phyloP scores from a whole-genome alignment of 352 stramenopile species.

The Phytopythium sindhum region DNA sequence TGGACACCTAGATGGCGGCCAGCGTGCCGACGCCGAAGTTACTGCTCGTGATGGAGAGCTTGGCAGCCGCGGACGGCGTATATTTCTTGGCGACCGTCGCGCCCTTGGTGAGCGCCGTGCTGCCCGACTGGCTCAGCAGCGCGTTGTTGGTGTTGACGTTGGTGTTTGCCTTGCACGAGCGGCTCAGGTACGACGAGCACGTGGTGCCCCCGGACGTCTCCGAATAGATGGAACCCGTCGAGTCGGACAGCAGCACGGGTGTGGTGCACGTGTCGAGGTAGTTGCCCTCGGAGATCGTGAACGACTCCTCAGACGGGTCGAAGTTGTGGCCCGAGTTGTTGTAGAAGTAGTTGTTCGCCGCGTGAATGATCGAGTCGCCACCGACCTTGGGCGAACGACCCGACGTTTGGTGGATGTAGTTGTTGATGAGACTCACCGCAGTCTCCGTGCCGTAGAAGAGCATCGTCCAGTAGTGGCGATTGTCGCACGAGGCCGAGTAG shows the following conservation, averaged over 20 bases:
- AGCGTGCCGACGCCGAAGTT: conserved; percentile 27
- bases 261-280: conserved; percentile 26
- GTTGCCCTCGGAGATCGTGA: conserved; percentile 21
- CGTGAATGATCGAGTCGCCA: conserved; percentile 19
- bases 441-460: conserved; percentile 37
- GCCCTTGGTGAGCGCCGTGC: conserved; percentile 16
- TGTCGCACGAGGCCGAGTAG: conserved; percentile 37
- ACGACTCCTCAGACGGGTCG: conserved; percentile 15
- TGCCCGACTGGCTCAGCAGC: conserved; percentile 14
- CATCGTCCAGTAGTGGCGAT: conserved; percentile 48
- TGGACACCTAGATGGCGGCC: conserved; percentile 8
- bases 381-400: conserved; percentile 28
- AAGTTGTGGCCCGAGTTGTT: conserved; percentile 17
- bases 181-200: conserved; percentile 17
- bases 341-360: conserved; percentile 27
- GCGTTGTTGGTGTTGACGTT: conserved; percentile 19
- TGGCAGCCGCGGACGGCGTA: conserved; percentile 12
- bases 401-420: conserved; percentile 33
- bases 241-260: conserved; percentile 13
- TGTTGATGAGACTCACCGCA: conserved; percentile 27
- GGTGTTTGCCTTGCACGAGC: conserved; percentile 12
- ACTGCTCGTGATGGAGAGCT: conserved; percentile 14
- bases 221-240: conserved; percentile 15
- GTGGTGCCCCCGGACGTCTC: conserved; percentile 8
- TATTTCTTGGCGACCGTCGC: conserved; percentile 16